Percentiles rank a stretch among this genome's conserved stretches.
Conservation (phyloP, 768 basidiomycete species). For the Rhizopogon sp. region DNA sequence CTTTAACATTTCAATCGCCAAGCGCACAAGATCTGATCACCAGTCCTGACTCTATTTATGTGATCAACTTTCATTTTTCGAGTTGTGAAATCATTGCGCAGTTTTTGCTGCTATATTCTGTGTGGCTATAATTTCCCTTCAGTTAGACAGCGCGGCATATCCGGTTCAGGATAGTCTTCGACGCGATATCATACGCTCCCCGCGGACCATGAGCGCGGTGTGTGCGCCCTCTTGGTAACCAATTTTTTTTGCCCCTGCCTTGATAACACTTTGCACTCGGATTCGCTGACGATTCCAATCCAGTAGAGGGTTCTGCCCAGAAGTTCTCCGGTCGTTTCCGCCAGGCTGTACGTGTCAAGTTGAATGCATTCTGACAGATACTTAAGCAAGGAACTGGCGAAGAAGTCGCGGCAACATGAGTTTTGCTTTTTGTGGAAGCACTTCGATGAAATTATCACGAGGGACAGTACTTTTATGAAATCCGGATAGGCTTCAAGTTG, state of each 20-base stretch:
- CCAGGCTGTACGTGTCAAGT: background rate
- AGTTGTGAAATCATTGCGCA: background rate
- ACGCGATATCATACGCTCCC: no score
- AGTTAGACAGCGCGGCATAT: background rate
- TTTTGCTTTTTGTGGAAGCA: background rate
- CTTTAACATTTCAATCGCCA: background rate
- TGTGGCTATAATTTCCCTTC: background rate
- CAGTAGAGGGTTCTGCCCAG: background rate
- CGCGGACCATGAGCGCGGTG: background rate
- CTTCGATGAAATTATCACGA: slow-evolving; percentile 3
- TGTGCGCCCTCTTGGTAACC: background rate
- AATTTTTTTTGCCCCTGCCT: background rate
- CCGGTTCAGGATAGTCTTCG: background rate
- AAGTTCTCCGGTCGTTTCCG: background rate
- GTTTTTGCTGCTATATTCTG: background rate
- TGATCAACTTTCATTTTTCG: background rate
- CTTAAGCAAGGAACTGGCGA: background rate
- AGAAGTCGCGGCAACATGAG: background rate
- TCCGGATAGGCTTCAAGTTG: background rate
- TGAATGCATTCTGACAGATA: background rate
- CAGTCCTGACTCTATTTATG: background rate
- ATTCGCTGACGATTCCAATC: background rate
- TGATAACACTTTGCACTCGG: background rate
- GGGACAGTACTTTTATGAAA: background rate
- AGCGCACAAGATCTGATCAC: background rate